Evolutionary conservation across 805 yeast species (phyloP).

Genomic region (Sugiyamaella valdiviana): DNA sequence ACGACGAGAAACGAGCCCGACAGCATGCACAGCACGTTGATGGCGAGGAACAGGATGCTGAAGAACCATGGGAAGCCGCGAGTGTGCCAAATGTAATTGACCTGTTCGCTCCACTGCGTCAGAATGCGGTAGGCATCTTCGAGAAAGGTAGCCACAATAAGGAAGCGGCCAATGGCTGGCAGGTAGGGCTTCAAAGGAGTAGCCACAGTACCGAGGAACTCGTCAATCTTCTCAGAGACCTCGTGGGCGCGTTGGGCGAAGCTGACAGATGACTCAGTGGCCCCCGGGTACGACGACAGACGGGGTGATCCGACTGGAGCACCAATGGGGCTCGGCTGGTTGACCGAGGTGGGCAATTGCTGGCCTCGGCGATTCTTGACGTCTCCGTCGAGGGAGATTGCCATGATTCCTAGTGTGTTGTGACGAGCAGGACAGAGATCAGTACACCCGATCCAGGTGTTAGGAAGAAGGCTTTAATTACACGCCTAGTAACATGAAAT

Average conservation of each 20-base stretch:
- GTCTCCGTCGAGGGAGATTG: conserved; percentile 2
- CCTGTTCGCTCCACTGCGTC: conserved; percentile 88
- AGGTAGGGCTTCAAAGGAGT: conserved; percentile 41
- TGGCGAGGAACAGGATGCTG: conserved; percentile 61
- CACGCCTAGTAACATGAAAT: neutral
- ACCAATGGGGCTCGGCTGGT: conserved; percentile 1
- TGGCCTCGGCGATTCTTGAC: conserved; percentile 1
- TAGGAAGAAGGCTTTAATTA: neutral
- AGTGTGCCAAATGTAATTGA: conserved; percentile 71
- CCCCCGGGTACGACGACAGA: conserved; percentile 4
- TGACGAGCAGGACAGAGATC: neutral
- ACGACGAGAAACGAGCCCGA: conserved; percentile 67
- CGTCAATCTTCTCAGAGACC: conserved; percentile 27
- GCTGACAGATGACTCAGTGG: neutral
- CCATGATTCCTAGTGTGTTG: neutral
- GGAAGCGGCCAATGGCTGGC: conserved; percentile 81
- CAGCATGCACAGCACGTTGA: conserved; percentile 64
- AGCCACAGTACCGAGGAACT: conserved; percentile 29
- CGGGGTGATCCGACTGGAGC: conserved; percentile 1
- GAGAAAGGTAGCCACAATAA: conserved; percentile 87
- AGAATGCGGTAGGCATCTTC: conserved; percentile 83
- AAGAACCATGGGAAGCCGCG: conserved; percentile 74
- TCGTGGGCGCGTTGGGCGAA: conserved; percentile 14
- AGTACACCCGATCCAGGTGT: neutral
- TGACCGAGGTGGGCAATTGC: neutral